Evolutionary conservation across 2,329 filamentous ascomycete genomes (phyloP), one percentile per base, ranked within the genome.

Genomic region (Cladosporium sp.): DNA sequence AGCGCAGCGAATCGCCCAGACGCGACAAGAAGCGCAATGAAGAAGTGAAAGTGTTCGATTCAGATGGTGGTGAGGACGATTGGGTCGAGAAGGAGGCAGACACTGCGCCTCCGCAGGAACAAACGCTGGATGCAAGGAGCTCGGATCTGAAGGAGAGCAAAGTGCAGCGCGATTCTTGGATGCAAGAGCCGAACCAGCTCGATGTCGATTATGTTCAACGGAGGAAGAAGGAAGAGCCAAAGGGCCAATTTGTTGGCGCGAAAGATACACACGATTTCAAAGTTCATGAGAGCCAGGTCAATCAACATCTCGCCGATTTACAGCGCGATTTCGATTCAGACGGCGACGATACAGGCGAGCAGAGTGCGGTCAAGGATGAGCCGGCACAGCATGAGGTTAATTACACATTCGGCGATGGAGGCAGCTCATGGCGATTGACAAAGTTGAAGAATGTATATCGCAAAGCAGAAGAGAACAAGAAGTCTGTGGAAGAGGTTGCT

Each of bases 351-450:
- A 84, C 87, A 32, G 70, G 66, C 3, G 69, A 71, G 7, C 70
- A 68, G 1, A 66, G 59, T 1, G 71, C 70, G 15, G 76, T 86
- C 11, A 80, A 83, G 26, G 77, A 86, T 7, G 79, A 85, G 69
- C 82, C 85, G 1, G 81, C 84, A 0, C 80, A 87, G 54, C 83
- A 87, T 63, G 86, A 91, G 65, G 87, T 96, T 10, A 83, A 87
- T 66, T 99, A 98, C 75, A 91, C 82, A 0, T 96, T 99, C 78
- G 95, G 96, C 21, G 95, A 99, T 76, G 81, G 87, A 7, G 94
- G 95, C 0, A 94, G 93, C 15, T 87, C 92, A 72, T 99, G 96
- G 95, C 89, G 96, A 59, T 97, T 99, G 93, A 96, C 90, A 6
- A 97, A 93, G 78, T 86, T 99, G 36, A 93, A 91, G 70, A 90